These are phyloP conservation scores for Barbatosphaeria neglecta DNA, from an alignment of 495 filamentous ascomycete species.

Conservation along the genomic window DNA sequence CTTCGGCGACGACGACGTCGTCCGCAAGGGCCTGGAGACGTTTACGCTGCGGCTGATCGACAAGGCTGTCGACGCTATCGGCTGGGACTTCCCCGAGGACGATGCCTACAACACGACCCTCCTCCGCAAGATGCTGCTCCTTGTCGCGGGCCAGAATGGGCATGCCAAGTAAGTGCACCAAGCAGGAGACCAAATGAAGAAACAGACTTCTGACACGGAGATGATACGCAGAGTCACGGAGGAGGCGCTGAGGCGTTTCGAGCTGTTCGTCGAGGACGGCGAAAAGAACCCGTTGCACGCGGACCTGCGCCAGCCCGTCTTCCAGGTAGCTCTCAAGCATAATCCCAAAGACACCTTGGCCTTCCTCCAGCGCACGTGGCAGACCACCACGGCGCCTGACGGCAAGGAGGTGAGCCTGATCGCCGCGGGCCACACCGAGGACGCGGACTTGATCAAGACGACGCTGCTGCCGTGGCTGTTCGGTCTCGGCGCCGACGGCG, in stretches of 20 bases:
- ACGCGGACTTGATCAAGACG: constrained; percentile 52
- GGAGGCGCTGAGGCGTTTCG: constrained; percentile 66
- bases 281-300: constrained; percentile 63
- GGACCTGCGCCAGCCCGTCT: constrained; percentile 66
- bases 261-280: constrained; percentile 54
- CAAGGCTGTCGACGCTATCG: constrained; percentile 61
- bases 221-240: constrained; percentile 39
- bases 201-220: no score
- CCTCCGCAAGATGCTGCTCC: constrained; percentile 67
- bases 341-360: constrained; percentile 52
- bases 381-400: constrained; percentile 69
- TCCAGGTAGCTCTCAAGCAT: constrained; percentile 63
- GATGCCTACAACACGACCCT: constrained; percentile 77
- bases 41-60: constrained; percentile 62
- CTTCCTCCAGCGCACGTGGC: constrained; percentile 71
- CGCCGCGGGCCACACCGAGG: constrained; percentile 63
- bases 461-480: constrained; percentile 74
- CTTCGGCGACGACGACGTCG: constrained; percentile 41
- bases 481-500: constrained; percentile 24
- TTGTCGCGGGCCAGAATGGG: constrained; percentile 58
- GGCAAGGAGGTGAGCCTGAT: constrained; percentile 76
- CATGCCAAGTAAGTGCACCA: constrained; percentile 65
- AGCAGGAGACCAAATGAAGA: no score
- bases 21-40: constrained; percentile 51
- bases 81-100: constrained; percentile 65